Base-by-base conservation (phyloP, 495 filamentous ascomycete genomes). In the Stereocaulon alpinum region DNA sequence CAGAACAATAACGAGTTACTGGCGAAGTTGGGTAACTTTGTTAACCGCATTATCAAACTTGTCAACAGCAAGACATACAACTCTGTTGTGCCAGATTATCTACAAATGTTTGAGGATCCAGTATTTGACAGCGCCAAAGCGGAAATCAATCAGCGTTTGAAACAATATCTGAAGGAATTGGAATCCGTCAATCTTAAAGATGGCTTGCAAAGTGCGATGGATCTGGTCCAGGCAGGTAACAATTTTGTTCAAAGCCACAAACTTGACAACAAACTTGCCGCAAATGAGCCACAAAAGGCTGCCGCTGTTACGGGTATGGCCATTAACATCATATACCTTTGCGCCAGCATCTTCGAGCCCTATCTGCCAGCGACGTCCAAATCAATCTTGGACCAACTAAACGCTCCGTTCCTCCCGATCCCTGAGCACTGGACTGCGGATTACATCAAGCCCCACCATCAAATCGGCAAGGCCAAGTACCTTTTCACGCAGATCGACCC, bases 1-100 rank as follows among this genome's bases (percentile, higher is more conserved):
- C 78, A 80, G 62, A 97, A 96, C 80, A 97, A 97, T 75, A 89
- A 83, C 66, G 88, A 92, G 67, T 77, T 97, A 9, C 81, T 97
- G 2, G 86, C 86, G 54, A 96, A 95, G 66, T 79, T 96, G 10
- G 92, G 92, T 51, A 96, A 97, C 75, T 87, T 96, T 60, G 88
- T 92, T 68, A 93, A 95, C 72, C 87, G 92, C 27, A 80, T 97
- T 49, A 77, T 97, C 73, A 97, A 97, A 72, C 91, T 95, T 64
- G 83, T 88, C 58, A 84, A 89, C 66, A 83, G 86, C 18, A 76
- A 76, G 58, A 85, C 85, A 63, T 83, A 88, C 67, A 79, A 81
- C 61, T 82, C 82, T 40, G 74, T 80, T 37, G 74, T 94, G 14
- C 89, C 91, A 20, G 83, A 89, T 58, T 91, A 81, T 63, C 72